Evolutionary conservation across 1,284 basidiomycete genomes (phyloP), one percentile per base, ranked within the genome.

Genomic region (Pterulicium gracile): DNA sequence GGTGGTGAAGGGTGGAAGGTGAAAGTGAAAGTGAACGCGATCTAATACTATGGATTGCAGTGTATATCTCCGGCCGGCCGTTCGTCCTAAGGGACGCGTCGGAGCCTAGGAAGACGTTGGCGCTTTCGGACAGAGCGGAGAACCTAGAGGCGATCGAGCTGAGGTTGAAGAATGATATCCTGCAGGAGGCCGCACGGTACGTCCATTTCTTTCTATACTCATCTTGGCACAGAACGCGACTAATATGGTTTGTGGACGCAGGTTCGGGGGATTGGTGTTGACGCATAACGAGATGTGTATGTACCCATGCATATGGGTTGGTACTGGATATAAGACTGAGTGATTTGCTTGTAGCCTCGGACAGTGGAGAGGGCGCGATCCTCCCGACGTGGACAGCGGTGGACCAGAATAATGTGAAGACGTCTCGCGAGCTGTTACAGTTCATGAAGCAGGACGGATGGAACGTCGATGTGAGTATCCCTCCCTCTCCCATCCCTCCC

Each of bases 71-170:
- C 46, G 91, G 91, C 10, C 78, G 93, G 22, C 93, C 96, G 0
- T 98, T 96, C 57, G 95, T 99, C 12, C 72, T 98, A n/a, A 77
- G 96, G 43, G 95, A 99, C 61, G 81, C 88, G 0, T 78, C 88
- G 12, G 81, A 86, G 48, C 95, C 96, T 1, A 77, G 87, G 48
- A 75, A 79, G 44, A 88, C 86, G 0, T 72, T 98, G 48, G 73
- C 81, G 14, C 66, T 98, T 35, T 95, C 91, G 14, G 91, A 96
- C 61, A 79, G 96, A 32, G 89, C 94, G 1, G 86, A 92, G 61
- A 97, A 96, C 58, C 71, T 99, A 7, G 96, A 98, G 62, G 93
- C 83, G 2, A 98, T 99, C 51, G 96, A 99, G 66, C 70, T 75
- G 34, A 79, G 95, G 48, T 65, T 97, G 54, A 97, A 95, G 68